Evolutionary conservation across 2,329 filamentous ascomycete genomes (phyloP).

Genomic region (Fusarium virguliforme): DNA sequence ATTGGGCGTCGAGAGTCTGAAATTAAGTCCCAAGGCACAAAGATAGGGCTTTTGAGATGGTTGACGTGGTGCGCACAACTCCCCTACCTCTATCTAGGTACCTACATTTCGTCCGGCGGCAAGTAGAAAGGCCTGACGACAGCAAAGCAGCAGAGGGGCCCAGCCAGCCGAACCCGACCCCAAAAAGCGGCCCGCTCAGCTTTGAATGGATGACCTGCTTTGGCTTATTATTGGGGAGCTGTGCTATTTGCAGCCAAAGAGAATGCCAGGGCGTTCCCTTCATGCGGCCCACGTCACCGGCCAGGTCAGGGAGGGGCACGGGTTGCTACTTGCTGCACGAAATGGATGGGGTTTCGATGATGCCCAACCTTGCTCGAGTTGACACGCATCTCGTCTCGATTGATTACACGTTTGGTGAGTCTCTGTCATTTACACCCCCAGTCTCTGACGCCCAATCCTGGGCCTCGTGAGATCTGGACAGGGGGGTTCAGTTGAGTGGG

Average conservation of each 20-base stretch:
- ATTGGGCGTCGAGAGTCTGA: constrained; percentile 29
- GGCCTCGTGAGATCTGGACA: background rate
- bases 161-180: background rate
- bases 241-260: background rate
- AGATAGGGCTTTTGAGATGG: background rate
- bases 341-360: background rate
- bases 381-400: background rate
- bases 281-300: constrained; percentile 1
- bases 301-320: constrained; percentile 7
- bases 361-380: background rate
- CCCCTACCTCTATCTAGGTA: background rate
- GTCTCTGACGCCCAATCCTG: background rate
- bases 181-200: too few species aligned
- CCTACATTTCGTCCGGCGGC: background rate
- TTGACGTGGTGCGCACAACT: background rate
- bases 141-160: background rate
- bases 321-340: constrained; percentile 8
- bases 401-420: background rate
- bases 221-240: too few species aligned
- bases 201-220: too few species aligned
- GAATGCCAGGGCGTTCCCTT: background rate
- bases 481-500: background rate
- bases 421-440: background rate
- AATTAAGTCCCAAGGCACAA: background rate
- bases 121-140: background rate